These are phyloP conservation scores for Talaromyces proteolyticus DNA, from an alignment of 495 filamentous ascomycete genomes.

Conservation along the genomic window DNA sequence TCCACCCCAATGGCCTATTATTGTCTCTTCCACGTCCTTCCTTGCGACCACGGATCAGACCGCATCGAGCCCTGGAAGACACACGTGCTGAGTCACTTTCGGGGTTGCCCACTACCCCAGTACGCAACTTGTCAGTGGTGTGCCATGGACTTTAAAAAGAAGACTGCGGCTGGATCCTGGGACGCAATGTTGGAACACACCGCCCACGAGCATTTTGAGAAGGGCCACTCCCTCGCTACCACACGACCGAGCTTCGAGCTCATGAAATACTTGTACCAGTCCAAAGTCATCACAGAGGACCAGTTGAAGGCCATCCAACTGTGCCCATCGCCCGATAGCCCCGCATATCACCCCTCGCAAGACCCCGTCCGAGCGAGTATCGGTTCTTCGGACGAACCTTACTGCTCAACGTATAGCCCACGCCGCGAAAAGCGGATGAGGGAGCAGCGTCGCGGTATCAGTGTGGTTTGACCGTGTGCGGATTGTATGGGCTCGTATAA, in stretches of 20 bases:
- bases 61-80: constrained; percentile 29
- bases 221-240: constrained; percentile 32
- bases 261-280: constrained; percentile 38
- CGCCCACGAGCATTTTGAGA: constrained; percentile 27
- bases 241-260: constrained; percentile 38
- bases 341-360: constrained; percentile 37
- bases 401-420: constrained; percentile 39
- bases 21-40: constrained; percentile 39
- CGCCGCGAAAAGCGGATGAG: constrained; percentile 37
- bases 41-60: constrained; percentile 35
- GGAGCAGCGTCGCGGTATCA: constrained; percentile 29
- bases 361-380: constrained; percentile 36
- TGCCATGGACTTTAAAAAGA: constrained; percentile 25
- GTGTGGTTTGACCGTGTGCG: constrained; percentile 19
- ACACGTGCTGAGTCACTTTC: constrained; percentile 39
- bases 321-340: constrained; percentile 34
- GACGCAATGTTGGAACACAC: constrained; percentile 35
- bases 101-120: constrained; percentile 27
- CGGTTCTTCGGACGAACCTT: constrained; percentile 40
- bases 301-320: constrained; percentile 42
- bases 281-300: constrained; percentile 36
- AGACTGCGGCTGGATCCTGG: constrained; percentile 25
- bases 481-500: too few relatives aligned
- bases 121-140: constrained; percentile 37
- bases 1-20: background rate